phyloP scores from a whole-genome alignment of 495 filamentous ascomycete species.

The Lasiosphaeris hirsuta region DNA sequence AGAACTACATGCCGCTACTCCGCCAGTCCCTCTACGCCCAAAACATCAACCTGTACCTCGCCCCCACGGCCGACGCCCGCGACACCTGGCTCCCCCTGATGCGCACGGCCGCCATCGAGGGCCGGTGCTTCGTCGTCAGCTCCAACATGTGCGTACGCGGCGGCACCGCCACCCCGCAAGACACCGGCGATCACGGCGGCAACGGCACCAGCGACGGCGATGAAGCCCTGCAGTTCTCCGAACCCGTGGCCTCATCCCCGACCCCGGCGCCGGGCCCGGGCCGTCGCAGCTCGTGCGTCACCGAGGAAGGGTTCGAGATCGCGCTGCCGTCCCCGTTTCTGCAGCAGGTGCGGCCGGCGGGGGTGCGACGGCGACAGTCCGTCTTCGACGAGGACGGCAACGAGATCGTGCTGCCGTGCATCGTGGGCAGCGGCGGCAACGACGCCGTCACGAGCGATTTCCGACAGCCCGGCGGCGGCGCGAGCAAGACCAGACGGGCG shows the following conservation, averaged over 20 bases:
- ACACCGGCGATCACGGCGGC: not conserved
- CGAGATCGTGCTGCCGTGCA: conserved; percentile 39
- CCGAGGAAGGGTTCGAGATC: conserved; percentile 39
- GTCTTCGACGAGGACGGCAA: conserved; percentile 47
- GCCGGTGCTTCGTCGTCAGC: conserved; percentile 80
- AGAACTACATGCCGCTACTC: conserved; percentile 93
- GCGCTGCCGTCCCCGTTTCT: conserved; percentile 24
- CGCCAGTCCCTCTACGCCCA: conserved; percentile 72
- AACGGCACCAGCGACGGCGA: not conserved
- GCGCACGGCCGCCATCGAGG: conserved; percentile 76
- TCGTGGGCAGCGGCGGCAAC: not conserved
- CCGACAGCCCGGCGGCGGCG: too few species aligned
- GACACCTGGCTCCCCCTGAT: conserved; percentile 82
- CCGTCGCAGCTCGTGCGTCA: conserved; percentile 32
- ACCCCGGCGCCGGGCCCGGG: not conserved
- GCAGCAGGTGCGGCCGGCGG: not conserved
- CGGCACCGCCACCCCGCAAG: not conserved
- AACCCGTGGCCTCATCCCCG: not conserved
- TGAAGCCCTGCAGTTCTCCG: not conserved
- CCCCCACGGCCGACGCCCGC: conserved; percentile 83
- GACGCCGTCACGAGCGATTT: not conserved
- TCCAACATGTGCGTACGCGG: conserved; percentile 74
- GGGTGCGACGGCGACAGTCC: conserved; percentile 23
- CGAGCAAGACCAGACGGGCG: too few species aligned
- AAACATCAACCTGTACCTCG: conserved; percentile 90